These are phyloP conservation scores for Penicillium sp. DNA, from an alignment of 2,329 filamentous ascomycete genomes.

Conservation along the genomic window DNA sequence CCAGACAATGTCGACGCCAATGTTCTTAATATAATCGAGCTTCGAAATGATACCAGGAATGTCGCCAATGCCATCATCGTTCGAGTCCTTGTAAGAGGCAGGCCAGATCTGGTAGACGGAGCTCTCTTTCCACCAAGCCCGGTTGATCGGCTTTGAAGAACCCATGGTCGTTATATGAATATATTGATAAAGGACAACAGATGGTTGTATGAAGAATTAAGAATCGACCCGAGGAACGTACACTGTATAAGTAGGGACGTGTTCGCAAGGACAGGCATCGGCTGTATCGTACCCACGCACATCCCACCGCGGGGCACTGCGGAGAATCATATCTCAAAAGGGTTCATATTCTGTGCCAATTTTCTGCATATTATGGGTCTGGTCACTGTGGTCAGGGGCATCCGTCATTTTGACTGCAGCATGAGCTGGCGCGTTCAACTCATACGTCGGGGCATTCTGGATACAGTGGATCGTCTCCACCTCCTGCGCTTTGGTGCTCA, in stretches of 20 bases:
- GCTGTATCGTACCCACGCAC: conserved; percentile 12
- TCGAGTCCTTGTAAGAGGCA: conserved; percentile 51
- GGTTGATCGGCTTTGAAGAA: conserved; percentile 19
- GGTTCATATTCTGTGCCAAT: conserved; percentile 8
- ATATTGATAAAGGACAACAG: background rate
- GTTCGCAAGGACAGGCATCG: conserved; percentile 10
- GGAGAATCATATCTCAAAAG: conserved; percentile 16
- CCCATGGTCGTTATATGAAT: background rate
- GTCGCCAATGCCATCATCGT: conserved; percentile 56
- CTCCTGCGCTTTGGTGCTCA: conserved; percentile 6
- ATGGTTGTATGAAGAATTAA: background rate
- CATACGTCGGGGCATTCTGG: conserved; percentile 1
- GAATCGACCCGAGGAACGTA: background rate
- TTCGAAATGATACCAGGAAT: conserved; percentile 60
- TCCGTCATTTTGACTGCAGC: conserved; percentile 4
- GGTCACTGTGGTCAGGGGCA: background rate
- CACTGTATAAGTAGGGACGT: conserved; percentile 1
- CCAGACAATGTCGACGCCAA: conserved; percentile 62
- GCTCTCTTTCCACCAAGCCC: conserved; percentile 55
- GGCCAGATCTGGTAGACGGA: conserved; percentile 59
- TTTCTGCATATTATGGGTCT: background rate
- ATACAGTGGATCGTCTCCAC: conserved; percentile 25
- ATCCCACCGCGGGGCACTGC: conserved; percentile 22
- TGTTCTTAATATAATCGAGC: conserved; percentile 58
- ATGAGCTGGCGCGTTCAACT: conserved; percentile 6